Base-by-base conservation (phyloP, 2,329 filamentous ascomycete species). In the Sporothrix globosa region DNA sequence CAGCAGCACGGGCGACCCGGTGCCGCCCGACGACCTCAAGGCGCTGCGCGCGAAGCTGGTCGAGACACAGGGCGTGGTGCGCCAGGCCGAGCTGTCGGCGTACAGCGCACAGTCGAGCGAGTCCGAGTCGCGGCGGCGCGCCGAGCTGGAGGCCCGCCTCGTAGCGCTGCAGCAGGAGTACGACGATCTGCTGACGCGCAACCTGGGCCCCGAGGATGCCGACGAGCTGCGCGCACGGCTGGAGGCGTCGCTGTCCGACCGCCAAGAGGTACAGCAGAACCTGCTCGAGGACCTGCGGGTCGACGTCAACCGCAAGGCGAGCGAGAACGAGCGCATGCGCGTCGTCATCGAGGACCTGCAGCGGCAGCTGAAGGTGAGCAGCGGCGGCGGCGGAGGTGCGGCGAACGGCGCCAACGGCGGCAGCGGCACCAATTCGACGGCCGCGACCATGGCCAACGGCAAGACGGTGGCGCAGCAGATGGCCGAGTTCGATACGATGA, bases 401-500 rank as follows among this genome's bases (percentile, higher is more conserved):
- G 61, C 44, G 86, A 69, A 86, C 86, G 74, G 46, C 24, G 48
- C 17, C 50, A 13, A 6, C 52, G 17, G 4, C 83, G 10, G 41
- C n/a, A 30, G 46, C 7, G 24, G n/a, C n/a, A 54, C 41, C 1
- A 13, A 27, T 1, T 24, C 39, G 54, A 41, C 70, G 17, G 46
- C 69, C 3, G 17, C 84, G 39, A 86, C 90, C 34, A 92, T 90
- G 78, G 83, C 88, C 70, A 92, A 92, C 76, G 91, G 91, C 85
- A 97, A 97, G 86, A 96, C 93, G 14, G 88, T 98, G 58, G 93
- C 97, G 79, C 95, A 99, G 83, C 96, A 98, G 82, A 97, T 99
- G 80, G 92, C 95, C 71, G 96, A 99, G 79, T 99, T 99, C 76
- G 96, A 99, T 81, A 92, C 93, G 72, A 99, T 99, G 94, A 99